Percentiles rank a stretch among this genome's conserved stretches.
Evolutionary conservation across 2,329 filamentous ascomycete species (phyloP).

Genomic region (Penicillium oxalicum): DNA sequence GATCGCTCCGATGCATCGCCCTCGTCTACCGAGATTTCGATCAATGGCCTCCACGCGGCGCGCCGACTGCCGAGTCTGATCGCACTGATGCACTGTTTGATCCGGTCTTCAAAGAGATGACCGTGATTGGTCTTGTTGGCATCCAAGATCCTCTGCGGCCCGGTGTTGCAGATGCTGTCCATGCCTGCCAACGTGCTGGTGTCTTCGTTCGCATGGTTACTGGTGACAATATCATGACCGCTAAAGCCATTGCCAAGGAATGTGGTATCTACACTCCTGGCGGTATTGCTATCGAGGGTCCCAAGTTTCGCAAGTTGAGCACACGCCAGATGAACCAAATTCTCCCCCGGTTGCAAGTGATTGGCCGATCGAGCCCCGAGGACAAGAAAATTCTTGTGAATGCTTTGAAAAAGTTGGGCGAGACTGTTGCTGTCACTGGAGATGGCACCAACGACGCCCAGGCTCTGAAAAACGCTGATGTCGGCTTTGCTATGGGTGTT

Average conservation of each 20-base stretch:
- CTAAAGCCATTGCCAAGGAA: conserved; percentile 70
- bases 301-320: conserved; percentile 67
- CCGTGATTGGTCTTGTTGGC: conserved; percentile 64
- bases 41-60: conserved; percentile 69
- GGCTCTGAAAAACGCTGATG: conserved; percentile 72
- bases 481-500: conserved; percentile 82
- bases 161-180: conserved; percentile 68
- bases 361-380: conserved; percentile 68
- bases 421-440: conserved; percentile 76
- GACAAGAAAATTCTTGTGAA: conserved; percentile 70
- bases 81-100: conserved; percentile 60
- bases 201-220: conserved; percentile 82
- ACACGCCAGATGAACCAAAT: conserved; percentile 60
- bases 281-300: conserved; percentile 70
- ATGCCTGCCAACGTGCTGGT: conserved; percentile 66
- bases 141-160: conserved; percentile 75
- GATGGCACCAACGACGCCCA: conserved; percentile 81
- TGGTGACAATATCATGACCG: conserved; percentile 73
- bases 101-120: conserved; percentile 61
- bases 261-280: conserved; percentile 67
- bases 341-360: conserved; percentile 63
- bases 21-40: conserved; percentile 79
- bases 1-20: conserved; percentile 78
- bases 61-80: conserved; percentile 52
- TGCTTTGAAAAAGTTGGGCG: conserved; percentile 63